Base-by-base conservation (phyloP, 495 filamentous ascomycete genomes). In the Penicillium turbatum region DNA sequence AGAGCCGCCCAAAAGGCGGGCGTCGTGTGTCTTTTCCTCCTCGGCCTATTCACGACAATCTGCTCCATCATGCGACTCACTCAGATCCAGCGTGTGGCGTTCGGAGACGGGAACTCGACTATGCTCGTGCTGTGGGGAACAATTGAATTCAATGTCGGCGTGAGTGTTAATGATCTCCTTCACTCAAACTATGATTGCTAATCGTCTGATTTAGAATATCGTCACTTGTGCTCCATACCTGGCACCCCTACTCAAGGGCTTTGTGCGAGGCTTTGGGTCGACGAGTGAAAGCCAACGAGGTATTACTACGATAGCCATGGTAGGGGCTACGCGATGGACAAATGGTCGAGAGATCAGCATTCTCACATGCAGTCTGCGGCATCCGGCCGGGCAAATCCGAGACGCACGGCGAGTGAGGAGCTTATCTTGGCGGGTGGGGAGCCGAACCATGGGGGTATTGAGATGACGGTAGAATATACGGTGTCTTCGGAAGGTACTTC, bases 41-140 rank as follows among this genome's bases (percentile, higher is more conserved):
- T 84, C 8, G 80, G 80, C 7, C 73, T 83, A 9, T 79, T 84
- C 57, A 83, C 80, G 1, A 82, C 81, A 0, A 57, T 82, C 36
- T 82, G 80, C 57, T 82, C 80, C 1, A 66, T 82, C 31, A 54
- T 83, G 50, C 73, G 80, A 9, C 72, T 82, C 47, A 64, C 76
- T 1, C 79, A 83, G 54, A 83, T 84, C 54, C 63, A 72, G 54
- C 64, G 69, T 0, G 79, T 84, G 46, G 72, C 77, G 16, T 72
- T 71, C 19, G 68, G 68, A 4, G 76, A 79, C 26, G 81, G 79
- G 17, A 80, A 83, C 56, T 79, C 78, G 5, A 82, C 81, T 2
- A 76, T 82, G 74, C 69, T 83, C 11, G 73, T 83, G 6, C 59
- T 83, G 1, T 82, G 77, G 79, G 80, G 80, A 1, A 76, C 76